A percentile compares a stretch with the other conserved stretches of the same genome.
Conservation (phyloP, 352 stramenopile genomes). For the Saprolegnia parasitica region DNA sequence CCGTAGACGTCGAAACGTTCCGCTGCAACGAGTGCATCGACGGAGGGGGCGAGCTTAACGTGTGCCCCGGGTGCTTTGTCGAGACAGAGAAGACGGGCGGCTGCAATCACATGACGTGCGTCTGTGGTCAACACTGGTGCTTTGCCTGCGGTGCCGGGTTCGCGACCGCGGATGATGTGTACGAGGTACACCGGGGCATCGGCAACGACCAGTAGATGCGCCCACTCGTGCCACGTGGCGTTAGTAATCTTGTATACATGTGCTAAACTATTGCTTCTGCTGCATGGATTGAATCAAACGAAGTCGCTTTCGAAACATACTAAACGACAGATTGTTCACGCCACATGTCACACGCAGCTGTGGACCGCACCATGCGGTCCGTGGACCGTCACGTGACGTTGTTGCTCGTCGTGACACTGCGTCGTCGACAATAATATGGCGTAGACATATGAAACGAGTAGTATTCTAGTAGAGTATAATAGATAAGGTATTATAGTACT, state of each 20-base stretch:
- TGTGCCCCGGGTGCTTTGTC: slow-evolving; percentile 13
- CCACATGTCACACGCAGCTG: no score
- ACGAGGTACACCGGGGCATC: neutral
- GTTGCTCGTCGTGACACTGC: no score
- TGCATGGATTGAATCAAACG: no score
- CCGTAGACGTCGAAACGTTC: neutral
- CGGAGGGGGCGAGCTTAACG: neutral
- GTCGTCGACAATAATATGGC: no score
- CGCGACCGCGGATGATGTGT: neutral
- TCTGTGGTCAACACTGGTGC: slow-evolving; percentile 28
- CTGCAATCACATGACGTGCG: slow-evolving; percentile 26
- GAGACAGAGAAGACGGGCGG: slow-evolving; percentile 16
- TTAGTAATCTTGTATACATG: no score
- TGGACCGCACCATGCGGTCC: no score
- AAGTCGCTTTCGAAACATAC: no score
- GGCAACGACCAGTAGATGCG: neutral
- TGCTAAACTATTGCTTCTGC: no score
- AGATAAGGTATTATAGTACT: slow-evolving; percentile 16
- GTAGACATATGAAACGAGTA: no score
- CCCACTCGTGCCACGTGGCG: no score
- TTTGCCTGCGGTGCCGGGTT: slow-evolving; percentile 19
- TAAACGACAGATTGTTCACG: no score
- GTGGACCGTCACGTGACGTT: no score
- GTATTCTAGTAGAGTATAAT: neutral
- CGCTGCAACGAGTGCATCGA: neutral